Evolutionary conservation across 192 early-diverging fungal genomes (phyloP), one percentile per base, ranked within the genome.

Genomic region (Coemansia umbellata): DNA sequence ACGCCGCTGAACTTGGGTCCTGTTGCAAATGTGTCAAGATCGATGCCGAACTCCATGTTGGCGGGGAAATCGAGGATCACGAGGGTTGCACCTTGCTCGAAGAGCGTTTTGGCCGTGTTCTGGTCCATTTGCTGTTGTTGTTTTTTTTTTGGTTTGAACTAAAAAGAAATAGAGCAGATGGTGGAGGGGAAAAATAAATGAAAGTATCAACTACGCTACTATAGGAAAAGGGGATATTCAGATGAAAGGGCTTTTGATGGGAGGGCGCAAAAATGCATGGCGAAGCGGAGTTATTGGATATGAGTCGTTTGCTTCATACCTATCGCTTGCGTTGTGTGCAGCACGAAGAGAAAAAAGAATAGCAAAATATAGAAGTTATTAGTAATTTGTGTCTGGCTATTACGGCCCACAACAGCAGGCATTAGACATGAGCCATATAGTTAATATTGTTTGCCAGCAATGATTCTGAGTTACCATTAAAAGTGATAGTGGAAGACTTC

Each of bases 1-100:
- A 97, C 63, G 33, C 96, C 96, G 53, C 82, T 90, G 68, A 98
- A 98, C 30, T 81, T 69, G 10, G 92, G 92, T 1, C 96, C 96
- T 15, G 84, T 90, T 37, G 84, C 78, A 94, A 94, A 98, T 17
- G 84, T 82, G 60, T 88, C 90, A 63, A 84, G 81, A 61, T 96
- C 95, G 45, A 96, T 85, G 10, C 95, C 95, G 61, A 98, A 93
- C 59, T 94, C 85, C 8, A 91, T 66, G 19, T 85, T 79, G 10
- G 56, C 37, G 1, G 95, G 94, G 9, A 87, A 86, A 59, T 91
- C 84, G 8, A 95, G 61, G 37, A 95, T 81, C 14, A 98, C 62
- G n/a, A 97, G 59, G 36, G 85, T 78, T 11, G 84, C 92, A 15
- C 90, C 91, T 17, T 82, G 70, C 8, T 85, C 83, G 60, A 94